Base-by-base conservation (phyloP, 1,284 basidiomycete genomes). In the Ustilago trichophora region DNA sequence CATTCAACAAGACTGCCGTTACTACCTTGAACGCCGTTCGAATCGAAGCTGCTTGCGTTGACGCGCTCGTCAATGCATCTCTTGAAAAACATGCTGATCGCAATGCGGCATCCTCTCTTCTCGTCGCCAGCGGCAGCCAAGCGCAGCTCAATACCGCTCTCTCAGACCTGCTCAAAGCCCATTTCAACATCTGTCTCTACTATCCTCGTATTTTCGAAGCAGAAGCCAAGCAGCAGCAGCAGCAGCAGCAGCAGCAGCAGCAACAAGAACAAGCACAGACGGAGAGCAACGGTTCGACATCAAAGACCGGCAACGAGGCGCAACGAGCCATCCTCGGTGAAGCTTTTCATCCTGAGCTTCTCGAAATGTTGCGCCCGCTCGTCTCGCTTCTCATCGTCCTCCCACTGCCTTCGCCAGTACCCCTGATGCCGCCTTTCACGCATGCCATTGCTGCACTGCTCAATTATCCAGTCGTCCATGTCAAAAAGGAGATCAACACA, bases 161-260 rank as follows among this genome's bases (percentile, higher is more conserved):
- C 0, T 60, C 70, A 0, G 76, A 78, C 38, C 32, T 75, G 24
- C 69, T 76, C 50, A 78, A 78, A 40, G 66, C 67, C 0, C 56
- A 72, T 31, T 78, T 78, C 60, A 78, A 78, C 49, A 51, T 78
- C 18, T 54, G 68, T 29, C 65, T 78, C 10, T 76, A 78, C 57
- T 76, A 75, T 32, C 75, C 76, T 7, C 43, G 75, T 13, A 58
- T 75, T 32, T 45, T 47, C 1, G 46, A 59, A 4, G 64, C 55
- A 9, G 56, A 60, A 21, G 44, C 48, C 7, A 51, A 63, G 43
- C 40, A 64, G 38, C 25, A 48, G 16, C 51, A 51, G 44, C 40
- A 25, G 26, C 15, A 12, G 27, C 26, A 36, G 13, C 48, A 27
- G n/a, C 41, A 24, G 25, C 37, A 15, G 40, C 48, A 31, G 29